Percentiles rank a stretch among this genome's conserved stretches.
Evolutionary conservation across 768 basidiomycete genomes (phyloP).

Genomic region (Panus rudis): DNA sequence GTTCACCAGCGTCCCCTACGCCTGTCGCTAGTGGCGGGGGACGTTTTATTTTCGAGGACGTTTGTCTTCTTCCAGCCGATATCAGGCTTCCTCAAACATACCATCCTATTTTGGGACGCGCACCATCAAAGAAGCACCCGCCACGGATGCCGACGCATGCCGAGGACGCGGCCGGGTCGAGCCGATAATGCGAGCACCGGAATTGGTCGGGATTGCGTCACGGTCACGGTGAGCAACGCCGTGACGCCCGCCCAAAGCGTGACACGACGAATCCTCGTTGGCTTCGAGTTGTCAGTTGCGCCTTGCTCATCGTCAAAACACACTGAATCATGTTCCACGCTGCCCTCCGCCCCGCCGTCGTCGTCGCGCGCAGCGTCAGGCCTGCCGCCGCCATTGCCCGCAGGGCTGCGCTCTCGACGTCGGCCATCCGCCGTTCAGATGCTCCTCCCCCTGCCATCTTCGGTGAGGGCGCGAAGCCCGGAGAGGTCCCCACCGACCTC

Average conservation of each 20-base stretch:
- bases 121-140: too few species aligned
- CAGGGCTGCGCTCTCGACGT: constrained; percentile 44
- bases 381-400: constrained; percentile 17
- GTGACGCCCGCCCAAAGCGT: constrained; percentile 13
- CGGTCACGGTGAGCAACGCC: constrained; percentile 9
- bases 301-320: constrained; percentile 2
- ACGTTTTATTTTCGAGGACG: too few species aligned
- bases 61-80: too few species aligned
- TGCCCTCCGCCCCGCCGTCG: constrained; percentile 19
- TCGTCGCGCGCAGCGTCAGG: constrained; percentile 16
- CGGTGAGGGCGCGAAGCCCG: constrained; percentile 65
- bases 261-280: background rate
- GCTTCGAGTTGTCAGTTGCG: constrained; percentile 10
- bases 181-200: constrained; percentile 6
- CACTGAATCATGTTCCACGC: constrained; percentile 23
- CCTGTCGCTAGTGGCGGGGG: too few species aligned
- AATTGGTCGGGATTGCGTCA: constrained; percentile 6
- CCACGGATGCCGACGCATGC: background rate
- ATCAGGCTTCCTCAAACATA: background rate
- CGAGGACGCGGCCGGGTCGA: background rate
- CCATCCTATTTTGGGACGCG: background rate
- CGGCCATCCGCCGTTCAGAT: constrained; percentile 47
- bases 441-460: constrained; percentile 57
- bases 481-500: constrained; percentile 75
- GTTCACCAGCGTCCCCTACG: too few species aligned